Evolutionary conservation across 2,329 filamentous ascomycete genomes (phyloP), one percentile per base, ranked within the genome.

Genomic region (Passalora sequoiae): DNA sequence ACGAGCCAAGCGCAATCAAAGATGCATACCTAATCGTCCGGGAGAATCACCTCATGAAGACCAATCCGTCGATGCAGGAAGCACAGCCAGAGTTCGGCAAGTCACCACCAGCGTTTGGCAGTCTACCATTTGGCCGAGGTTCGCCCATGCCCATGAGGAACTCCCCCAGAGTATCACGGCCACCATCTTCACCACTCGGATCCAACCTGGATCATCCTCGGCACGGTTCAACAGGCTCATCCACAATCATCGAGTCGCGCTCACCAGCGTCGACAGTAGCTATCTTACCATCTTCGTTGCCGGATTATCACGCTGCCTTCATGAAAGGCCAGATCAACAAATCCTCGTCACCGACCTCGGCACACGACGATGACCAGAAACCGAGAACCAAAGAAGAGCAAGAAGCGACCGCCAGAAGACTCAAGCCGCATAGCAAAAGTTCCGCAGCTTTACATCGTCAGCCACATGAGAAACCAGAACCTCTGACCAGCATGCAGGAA

Each of bases 21-120:
- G 92, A 98, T 68, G 92, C 92, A 1, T 98, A 97, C 69, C 83
- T 96, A 69, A 98, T 98, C 64, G 88, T 98, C 19, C 81, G 91
- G 40, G 92, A 98, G 67, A 97, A 97, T 64, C 92, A 96, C 66
- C 78, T 97, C 64, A 97, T 97, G 89, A 86, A 89, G 65, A 83
- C 83, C 43, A 94, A 89, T 64, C 89, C 80, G 44, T 70, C 75
- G n/a, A 43, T 55, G 36, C 46, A 51, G 24, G 45, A 48, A 38
- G 71, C 66, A 55, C 69, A 72, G 53, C 72, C 70, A 49, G 71
- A 70, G 33, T 83, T 77, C 60, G 21, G 66, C 62, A 43, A 61
- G 57, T 38, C 52, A 6, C 52, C 52, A 17, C 48, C 48, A 20
- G 42, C 52, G 10, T 48, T 55, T 21, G 40, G 43, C 15, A 28